Evolutionary conservation across 2,329 filamentous ascomycete genomes (phyloP).

Genomic region (Byssochlamys sp.): DNA sequence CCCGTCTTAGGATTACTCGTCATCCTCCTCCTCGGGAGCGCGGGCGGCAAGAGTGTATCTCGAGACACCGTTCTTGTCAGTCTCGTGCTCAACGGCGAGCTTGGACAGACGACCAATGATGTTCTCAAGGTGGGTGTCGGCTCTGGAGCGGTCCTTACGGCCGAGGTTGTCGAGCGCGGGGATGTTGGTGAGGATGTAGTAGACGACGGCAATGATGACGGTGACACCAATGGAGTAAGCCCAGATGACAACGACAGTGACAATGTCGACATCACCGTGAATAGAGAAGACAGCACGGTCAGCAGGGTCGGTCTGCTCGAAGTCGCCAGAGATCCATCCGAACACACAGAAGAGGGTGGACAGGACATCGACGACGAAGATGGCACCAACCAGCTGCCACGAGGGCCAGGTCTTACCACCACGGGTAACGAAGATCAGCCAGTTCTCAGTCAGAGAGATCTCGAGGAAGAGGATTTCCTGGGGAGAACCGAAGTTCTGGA

Average conservation of each 20-base stretch:
- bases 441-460: conserved; percentile 87
- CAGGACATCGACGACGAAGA: conserved; percentile 60
- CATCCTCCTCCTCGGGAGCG: conserved; percentile 35
- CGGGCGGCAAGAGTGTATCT: conserved; percentile 36
- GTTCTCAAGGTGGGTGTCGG: conserved; percentile 47
- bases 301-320: conserved; percentile 17
- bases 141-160: conserved; percentile 42
- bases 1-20: conserved; percentile 27
- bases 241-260: conserved; percentile 46
- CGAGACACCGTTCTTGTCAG: conserved; percentile 35
- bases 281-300: conserved; percentile 24
- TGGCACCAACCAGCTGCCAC: conserved; percentile 63
- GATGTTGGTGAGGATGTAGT: conserved; percentile 40
- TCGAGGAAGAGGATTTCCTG: conserved; percentile 80
- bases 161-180: conserved; percentile 42
- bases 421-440: conserved; percentile 94
- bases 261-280: conserved; percentile 50
- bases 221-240: conserved; percentile 45
- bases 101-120: conserved; percentile 44
- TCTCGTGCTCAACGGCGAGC: conserved; percentile 43
- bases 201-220: conserved; percentile 44
- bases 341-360: conserved; percentile 67
- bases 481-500: conserved; percentile 64
- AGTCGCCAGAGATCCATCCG: conserved; percentile 58
- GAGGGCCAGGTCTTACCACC: conserved; percentile 65